A percentile compares a stretch with the other conserved stretches of the same genome.
phyloP scores from a whole-genome alignment of 768 basidiomycete species.

The Amanita thiersii region DNA sequence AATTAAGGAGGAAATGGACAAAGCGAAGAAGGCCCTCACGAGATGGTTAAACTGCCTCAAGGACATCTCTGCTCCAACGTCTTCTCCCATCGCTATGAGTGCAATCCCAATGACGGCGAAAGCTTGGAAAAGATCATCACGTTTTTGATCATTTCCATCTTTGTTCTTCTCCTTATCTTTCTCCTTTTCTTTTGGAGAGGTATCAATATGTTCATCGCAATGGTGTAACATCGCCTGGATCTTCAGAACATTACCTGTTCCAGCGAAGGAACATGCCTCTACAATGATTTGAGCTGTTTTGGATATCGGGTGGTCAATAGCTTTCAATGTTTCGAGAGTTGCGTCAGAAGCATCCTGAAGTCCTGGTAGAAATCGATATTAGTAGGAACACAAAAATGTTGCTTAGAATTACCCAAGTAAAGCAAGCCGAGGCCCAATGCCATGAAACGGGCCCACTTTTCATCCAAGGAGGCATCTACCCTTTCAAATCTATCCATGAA shows the following conservation, averaged over 20 bases:
- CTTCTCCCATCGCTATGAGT: conserved; percentile 96
- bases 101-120: conserved; percentile 93
- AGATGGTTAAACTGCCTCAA: conserved; percentile 95
- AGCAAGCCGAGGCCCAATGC: conserved; percentile 82
- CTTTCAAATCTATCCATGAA: conserved; percentile 72
- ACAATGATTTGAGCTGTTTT: conserved; percentile 89
- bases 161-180: conserved; percentile 52
- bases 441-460: conserved; percentile 94
- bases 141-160: conserved; percentile 41
- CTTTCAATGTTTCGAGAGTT: conserved; percentile 87
- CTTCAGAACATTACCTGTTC: conserved; percentile 91
- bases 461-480: conserved; percentile 66
- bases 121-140: conserved; percentile 81
- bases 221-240: conserved; percentile 89
- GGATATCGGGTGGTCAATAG: conserved; percentile 87
- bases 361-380: conserved; percentile 35
- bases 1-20: conserved; percentile 8
- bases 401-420: conserved; percentile 64
- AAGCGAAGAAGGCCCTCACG: conserved; percentile 33
- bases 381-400: neutral
- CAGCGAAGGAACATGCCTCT: conserved; percentile 90
- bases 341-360: conserved; percentile 91
- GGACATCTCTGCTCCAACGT: conserved; percentile 97
- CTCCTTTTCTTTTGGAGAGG: conserved; percentile 38
- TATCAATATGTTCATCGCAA: conserved; percentile 85